Conservation (phyloP, 1,139 yeast species). For the Pichia sp. region DNA sequence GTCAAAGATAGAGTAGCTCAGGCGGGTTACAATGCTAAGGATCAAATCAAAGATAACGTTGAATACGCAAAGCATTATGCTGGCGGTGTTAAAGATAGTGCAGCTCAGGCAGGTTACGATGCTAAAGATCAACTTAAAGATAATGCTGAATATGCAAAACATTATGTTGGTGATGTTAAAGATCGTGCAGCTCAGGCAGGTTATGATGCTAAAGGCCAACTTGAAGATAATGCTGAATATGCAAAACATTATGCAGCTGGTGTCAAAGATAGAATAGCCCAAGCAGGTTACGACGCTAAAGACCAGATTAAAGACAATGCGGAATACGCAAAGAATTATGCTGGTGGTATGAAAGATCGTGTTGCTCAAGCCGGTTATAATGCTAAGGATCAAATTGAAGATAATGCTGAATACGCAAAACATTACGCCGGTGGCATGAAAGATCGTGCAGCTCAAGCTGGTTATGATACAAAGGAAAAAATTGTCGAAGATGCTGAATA, state of each 20-base stretch:
- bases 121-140: conserved; percentile 9
- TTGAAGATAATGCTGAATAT: conserved; percentile 8
- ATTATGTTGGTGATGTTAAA: conserved; percentile 3
- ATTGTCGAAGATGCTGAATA: conserved; percentile 3
- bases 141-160: conserved; percentile 6
- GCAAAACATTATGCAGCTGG: conserved; percentile 18
- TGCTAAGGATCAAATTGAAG: conserved; percentile 12
- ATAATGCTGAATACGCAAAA: conserved; percentile 12
- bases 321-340: conserved; percentile 5
- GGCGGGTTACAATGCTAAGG: conserved; percentile 11
- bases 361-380: conserved; percentile 11
- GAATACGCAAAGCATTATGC: conserved; percentile 8
- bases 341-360: conserved; percentile 6
- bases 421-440: conserved; percentile 2
- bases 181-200: conserved; percentile 8
- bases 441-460: conserved; percentile 9
- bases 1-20: conserved; percentile 4
- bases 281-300: conserved; percentile 13
- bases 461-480: conserved; percentile 8
- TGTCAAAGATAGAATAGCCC: conserved; percentile 5
- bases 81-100: conserved; percentile 3
- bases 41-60: conserved; percentile 1
- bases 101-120: conserved; percentile 7
- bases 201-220: conserved; percentile 4
- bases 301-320: conserved; percentile 9